A percentile compares a stretch with the other conserved stretches of the same genome.
Conservation (phyloP, 352 stramenopile genomes). For the Globisporangium parvum region DNA sequence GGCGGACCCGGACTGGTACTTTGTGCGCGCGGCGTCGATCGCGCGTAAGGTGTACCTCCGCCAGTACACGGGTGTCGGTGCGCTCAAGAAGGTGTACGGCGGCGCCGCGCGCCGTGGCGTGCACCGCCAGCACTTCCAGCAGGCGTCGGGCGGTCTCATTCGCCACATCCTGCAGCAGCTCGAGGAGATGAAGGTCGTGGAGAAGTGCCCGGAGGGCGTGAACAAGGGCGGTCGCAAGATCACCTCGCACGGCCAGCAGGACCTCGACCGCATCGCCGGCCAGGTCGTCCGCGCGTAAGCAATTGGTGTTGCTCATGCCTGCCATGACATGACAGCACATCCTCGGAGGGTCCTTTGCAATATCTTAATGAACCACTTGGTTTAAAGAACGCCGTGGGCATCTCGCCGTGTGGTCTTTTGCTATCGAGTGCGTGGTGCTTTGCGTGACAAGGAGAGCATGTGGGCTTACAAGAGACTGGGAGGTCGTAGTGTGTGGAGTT, state of each 20-base stretch:
- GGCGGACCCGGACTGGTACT: constrained; percentile 98
- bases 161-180: constrained; percentile 97
- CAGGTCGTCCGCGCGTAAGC: constrained; percentile 87
- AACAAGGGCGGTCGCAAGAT: constrained; percentile 95
- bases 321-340: not conserved
- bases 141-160: constrained; percentile 95
- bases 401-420: constrained; percentile 5
- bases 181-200: constrained; percentile 98
- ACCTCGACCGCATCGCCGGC: constrained; percentile 98
- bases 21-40: constrained; percentile 96
- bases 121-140: constrained; percentile 94
- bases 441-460: not conserved
- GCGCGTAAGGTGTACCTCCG: constrained; percentile 98
- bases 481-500: too few species aligned
- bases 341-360: constrained; percentile 54
- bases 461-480: too few species aligned
- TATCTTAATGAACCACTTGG: constrained; percentile 22
- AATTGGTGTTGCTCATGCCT: constrained; percentile 17
- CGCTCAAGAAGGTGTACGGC: constrained; percentile 98
- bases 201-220: constrained; percentile 89
- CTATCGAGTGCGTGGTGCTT: not conserved
- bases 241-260: constrained; percentile 96
- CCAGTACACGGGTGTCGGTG: constrained; percentile 94
- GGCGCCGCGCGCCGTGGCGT: constrained; percentile 89
- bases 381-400: constrained; percentile 13